Evolutionary conservation across 179 eudicot species (phyloP).

Genomic region (Corrigiola litoralis): DNA sequence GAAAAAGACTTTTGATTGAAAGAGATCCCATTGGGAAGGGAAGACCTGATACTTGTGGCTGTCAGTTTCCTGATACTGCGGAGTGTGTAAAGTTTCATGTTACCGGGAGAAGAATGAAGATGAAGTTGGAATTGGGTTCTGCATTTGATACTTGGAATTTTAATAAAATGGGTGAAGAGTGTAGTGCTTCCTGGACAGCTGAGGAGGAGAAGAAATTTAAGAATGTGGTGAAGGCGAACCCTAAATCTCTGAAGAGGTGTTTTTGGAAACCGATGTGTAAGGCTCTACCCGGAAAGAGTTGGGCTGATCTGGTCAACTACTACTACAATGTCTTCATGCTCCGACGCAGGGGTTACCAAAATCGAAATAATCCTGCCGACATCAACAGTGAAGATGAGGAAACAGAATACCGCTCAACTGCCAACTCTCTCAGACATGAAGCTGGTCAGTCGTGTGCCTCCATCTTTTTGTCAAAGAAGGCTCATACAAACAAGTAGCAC

Average conservation of each 20-base stretch:
- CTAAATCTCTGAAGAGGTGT: conserved; percentile 37
- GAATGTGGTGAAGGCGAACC: conserved; percentile 49
- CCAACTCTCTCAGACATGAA: conserved; percentile 22
- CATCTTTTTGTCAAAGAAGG: conserved; percentile 41
- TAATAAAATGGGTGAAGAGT: conserved; percentile 72
- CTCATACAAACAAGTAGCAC: conserved; percentile 18
- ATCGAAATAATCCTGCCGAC: conserved; percentile 40
- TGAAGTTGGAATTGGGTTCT: conserved; percentile 65
- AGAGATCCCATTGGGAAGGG: conserved; percentile 66
- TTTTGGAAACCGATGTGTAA: conserved; percentile 55
- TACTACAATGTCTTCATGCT: conserved; percentile 77
- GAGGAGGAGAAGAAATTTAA: conserved; percentile 56
- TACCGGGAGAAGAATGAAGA: conserved; percentile 43
- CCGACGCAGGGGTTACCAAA: conserved; percentile 64
- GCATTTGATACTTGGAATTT: conserved; percentile 65
- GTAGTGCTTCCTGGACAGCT: conserved; percentile 57
- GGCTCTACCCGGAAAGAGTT: conserved; percentile 41
- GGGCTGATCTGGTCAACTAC: conserved; percentile 68
- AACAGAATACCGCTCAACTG: conserved; percentile 34
- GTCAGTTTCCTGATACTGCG: conserved; percentile 49
- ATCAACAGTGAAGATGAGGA: conserved; percentile 89
- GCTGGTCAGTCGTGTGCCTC: conserved; percentile 29
- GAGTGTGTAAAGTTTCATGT: conserved; percentile 71
- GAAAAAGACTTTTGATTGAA: conserved; percentile 30
- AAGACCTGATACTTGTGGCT: conserved; percentile 64